Percentiles rank a stretch among this genome's conserved stretches.
phyloP scores from a whole-genome alignment of 2,329 filamentous ascomycete species.

The Mycosphaerella arachidis region DNA sequence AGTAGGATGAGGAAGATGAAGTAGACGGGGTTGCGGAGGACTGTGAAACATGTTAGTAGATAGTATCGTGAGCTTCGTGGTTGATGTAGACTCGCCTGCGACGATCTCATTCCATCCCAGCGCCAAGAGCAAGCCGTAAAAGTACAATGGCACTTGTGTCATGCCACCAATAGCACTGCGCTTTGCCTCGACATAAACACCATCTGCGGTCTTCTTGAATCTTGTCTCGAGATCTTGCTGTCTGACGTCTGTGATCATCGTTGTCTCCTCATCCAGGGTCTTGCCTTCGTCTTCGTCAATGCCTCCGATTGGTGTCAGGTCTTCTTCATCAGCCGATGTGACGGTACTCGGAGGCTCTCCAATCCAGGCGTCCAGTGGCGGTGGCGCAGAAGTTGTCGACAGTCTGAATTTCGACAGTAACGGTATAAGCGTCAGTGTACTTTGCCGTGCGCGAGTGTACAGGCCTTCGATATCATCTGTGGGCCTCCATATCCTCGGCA shows the following conservation, averaged over 20 bases:
- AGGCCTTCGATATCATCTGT: slow-evolving; percentile 95
- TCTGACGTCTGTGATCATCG: slow-evolving; percentile 84
- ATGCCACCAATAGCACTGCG: slow-evolving; percentile 92
- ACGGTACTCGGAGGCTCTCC: slow-evolving; percentile 70
- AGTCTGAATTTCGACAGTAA: slow-evolving; percentile 81
- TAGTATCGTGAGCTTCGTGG: neutral
- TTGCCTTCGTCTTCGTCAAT: slow-evolving; percentile 86
- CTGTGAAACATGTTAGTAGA: slow-evolving; percentile 45
- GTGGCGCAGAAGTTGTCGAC: slow-evolving; percentile 66
- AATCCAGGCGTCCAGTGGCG: slow-evolving; percentile 80
- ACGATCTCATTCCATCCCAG: slow-evolving; percentile 99
- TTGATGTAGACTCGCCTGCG: slow-evolving; percentile 62
- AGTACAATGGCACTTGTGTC: slow-evolving; percentile 88
- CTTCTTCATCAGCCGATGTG: slow-evolving; percentile 82
- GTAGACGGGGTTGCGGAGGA: slow-evolving; percentile 87
- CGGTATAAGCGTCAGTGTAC: slow-evolving; percentile 84
- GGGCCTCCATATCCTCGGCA: slow-evolving; percentile 93
- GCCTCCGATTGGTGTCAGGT: slow-evolving; percentile 81
- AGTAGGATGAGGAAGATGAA: slow-evolving; percentile 82
- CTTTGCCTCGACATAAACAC: slow-evolving; percentile 97
- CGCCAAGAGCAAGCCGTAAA: slow-evolving; percentile 82
- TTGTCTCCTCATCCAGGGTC: slow-evolving; percentile 94
- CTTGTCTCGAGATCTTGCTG: slow-evolving; percentile 85
- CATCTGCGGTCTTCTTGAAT: slow-evolving; percentile 98
- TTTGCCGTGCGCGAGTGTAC: slow-evolving; percentile 88